Evolutionary conservation across 139 green algal species (phyloP).

Genomic region (Chlorella vulgaris): DNA sequence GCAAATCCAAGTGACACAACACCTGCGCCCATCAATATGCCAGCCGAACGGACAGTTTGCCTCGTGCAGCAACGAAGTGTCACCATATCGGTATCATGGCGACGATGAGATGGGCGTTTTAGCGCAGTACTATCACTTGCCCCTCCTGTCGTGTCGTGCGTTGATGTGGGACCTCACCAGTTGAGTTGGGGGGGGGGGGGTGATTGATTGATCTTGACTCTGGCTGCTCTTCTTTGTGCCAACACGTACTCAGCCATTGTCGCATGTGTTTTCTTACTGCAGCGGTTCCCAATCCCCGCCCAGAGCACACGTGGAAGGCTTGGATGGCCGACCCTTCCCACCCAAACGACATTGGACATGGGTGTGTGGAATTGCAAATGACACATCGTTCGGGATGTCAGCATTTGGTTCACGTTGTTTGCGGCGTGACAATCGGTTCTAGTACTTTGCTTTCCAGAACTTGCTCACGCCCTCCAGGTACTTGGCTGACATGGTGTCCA

Average conservation of each 20-base stretch:
- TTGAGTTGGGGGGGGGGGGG: no score
- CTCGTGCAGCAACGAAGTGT: background rate
- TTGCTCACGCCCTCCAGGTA: no score
- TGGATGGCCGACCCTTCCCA: background rate
- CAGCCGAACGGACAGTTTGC: background rate
- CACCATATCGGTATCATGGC: background rate
- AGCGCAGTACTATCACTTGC: background rate
- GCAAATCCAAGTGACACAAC: background rate
- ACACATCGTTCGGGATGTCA: no score
- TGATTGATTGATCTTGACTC: no score
- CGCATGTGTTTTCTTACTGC: background rate
- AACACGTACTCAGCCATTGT: background rate
- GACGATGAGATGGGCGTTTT: background rate
- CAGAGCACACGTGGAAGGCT: background rate
- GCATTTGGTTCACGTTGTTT: no score
- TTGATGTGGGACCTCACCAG: background rate
- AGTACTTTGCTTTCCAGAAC: no score
- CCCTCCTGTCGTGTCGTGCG: background rate
- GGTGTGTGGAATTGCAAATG: no score
- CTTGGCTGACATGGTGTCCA: background rate
- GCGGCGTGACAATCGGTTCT: no score
- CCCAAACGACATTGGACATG: background rate
- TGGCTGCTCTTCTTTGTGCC: no score
- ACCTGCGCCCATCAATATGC: background rate
- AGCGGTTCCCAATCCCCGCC: background rate